These are phyloP conservation scores for Vararia minispora DNA, from an alignment of 768 basidiomycete species.

Conservation along the genomic window DNA sequence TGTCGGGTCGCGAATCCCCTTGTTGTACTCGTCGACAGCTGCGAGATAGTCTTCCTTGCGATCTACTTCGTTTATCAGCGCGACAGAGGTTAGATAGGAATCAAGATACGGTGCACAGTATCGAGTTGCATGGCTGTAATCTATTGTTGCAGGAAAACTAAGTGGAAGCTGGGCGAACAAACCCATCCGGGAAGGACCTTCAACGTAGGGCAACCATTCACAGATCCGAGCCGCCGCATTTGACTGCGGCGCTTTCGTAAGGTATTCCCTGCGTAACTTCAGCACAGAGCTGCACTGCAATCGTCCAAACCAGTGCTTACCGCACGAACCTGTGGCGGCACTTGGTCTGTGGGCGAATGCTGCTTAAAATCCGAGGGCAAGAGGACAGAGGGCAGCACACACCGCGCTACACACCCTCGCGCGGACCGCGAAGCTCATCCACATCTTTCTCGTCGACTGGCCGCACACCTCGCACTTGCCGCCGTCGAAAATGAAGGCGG, in stretches of 20 bases:
- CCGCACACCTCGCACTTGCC: slow-evolving; percentile 41
- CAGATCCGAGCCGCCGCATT: no score
- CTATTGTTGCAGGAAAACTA: no score
- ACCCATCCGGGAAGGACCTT: no score
- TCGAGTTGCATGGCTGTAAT: no score
- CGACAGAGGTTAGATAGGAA: neutral
- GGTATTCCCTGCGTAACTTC: no score
- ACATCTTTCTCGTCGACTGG: slow-evolving; percentile 28
- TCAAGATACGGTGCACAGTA: no score
- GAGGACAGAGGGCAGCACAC: neutral
- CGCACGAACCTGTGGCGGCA: slow-evolving; percentile 1
- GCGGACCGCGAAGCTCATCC: slow-evolving; percentile 7
- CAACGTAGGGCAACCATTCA: no score
- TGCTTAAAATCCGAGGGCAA: neutral
- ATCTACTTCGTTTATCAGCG: neutral
- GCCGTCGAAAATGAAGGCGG: slow-evolving; percentile 50
- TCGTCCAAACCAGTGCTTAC: no score
- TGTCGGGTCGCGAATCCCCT: slow-evolving; percentile 5
- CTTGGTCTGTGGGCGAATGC: slow-evolving; percentile 2
- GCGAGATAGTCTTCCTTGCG: slow-evolving; percentile 8
- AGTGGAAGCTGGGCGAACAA: no score
- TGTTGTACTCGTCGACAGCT: slow-evolving; percentile 17
- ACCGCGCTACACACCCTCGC: slow-evolving; percentile 7
- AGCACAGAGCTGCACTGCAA: no score
- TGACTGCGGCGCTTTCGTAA: no score